These are phyloP conservation scores for Penicillium psychrofluorescens DNA, from an alignment of 495 filamentous ascomycete genomes.

Conservation along the genomic window DNA sequence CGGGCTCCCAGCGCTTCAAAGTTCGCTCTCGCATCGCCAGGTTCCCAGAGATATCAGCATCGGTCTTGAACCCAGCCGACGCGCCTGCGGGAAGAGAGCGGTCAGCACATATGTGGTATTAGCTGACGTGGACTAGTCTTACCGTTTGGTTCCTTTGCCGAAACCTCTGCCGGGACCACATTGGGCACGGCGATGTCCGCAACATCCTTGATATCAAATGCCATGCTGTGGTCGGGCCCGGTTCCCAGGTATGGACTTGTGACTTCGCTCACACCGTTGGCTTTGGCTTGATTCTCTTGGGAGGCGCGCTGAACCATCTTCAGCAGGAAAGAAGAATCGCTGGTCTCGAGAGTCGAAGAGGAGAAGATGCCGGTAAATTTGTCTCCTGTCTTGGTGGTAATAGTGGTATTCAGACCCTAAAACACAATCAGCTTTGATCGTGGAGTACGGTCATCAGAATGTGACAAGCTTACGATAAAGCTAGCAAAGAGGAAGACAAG, in stretches of 20 bases:
- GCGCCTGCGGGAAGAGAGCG: constrained; percentile 24
- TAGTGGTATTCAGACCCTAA: constrained; percentile 60
- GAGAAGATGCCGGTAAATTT: constrained; percentile 68
- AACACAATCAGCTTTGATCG: constrained; percentile 11
- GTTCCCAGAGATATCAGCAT: constrained; percentile 78
- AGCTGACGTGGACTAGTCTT: constrained; percentile 3
- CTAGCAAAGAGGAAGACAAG: constrained; percentile 56
- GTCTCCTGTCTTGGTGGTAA: constrained; percentile 64
- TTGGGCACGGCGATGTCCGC: constrained; percentile 57
- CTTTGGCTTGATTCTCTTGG: constrained; percentile 37
- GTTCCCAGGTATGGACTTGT: constrained; percentile 50
- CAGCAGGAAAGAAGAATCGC: constrained; percentile 57
- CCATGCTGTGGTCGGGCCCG: constrained; percentile 61
- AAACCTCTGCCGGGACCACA: constrained; percentile 40
- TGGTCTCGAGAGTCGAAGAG: constrained; percentile 49
- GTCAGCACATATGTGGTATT: not conserved
- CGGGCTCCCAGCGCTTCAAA: constrained; percentile 78
- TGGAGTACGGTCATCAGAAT: not conserved
- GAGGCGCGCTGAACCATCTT: constrained; percentile 73
- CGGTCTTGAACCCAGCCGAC: constrained; percentile 68
- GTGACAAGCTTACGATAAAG: constrained; percentile 48
- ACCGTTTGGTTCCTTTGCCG: constrained; percentile 66
- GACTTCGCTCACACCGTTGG: constrained; percentile 50
- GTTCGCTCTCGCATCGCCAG: constrained; percentile 61
- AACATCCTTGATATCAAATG: constrained; percentile 73